phyloP scores from a whole-genome alignment of 2,329 filamentous ascomycete genomes.

The Xylaria sp. region DNA sequence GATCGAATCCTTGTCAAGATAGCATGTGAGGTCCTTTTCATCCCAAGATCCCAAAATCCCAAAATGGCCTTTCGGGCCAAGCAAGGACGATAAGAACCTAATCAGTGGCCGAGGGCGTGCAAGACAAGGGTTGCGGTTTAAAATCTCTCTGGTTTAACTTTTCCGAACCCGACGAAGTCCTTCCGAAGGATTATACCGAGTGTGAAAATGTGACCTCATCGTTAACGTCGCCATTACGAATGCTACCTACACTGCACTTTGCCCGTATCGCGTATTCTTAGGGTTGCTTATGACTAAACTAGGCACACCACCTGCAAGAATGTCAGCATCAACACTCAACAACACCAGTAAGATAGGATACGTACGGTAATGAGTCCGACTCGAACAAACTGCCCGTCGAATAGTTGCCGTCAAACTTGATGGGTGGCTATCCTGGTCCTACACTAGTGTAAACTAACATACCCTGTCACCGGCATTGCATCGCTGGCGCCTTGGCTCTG shows the following conservation, averaged over 20 bases:
- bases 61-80: background rate
- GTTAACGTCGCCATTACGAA: background rate
- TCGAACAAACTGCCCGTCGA: background rate
- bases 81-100: background rate
- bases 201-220: slow-evolving; percentile 3
- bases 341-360: background rate
- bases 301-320: background rate
- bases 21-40: slow-evolving; percentile 17
- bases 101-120: background rate
- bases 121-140: background rate
- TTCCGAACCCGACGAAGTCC: background rate
- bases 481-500: slow-evolving; percentile 12
- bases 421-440: slow-evolving; percentile 5
- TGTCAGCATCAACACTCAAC: slow-evolving; percentile 2
- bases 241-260: background rate
- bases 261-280: background rate
- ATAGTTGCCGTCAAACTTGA: background rate
- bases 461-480: slow-evolving; percentile 13
- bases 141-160: background rate
- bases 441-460: background rate
- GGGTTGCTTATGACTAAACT: slow-evolving; percentile 14
- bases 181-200: slow-evolving; percentile 2
- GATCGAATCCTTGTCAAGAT: background rate
- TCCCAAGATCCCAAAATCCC: background rate
- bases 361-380: background rate